These are phyloP conservation scores for Tulasnella sp. DNA, from an alignment of 768 basidiomycete genomes.

Conservation along the genomic window DNA sequence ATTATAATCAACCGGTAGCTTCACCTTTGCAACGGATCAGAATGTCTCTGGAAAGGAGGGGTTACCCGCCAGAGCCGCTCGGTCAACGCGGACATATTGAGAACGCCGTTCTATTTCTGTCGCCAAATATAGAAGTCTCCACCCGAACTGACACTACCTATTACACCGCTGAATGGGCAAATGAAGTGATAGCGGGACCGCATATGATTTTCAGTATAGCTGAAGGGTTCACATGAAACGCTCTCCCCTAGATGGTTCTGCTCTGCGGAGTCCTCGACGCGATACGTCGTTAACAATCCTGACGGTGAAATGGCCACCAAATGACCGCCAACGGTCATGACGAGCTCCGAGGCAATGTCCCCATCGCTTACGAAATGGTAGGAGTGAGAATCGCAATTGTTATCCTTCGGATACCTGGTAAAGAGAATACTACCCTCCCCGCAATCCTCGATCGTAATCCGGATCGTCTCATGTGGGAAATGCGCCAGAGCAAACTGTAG, in stretches of 20 bases:
- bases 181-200: too few relatives aligned
- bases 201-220: too few relatives aligned
- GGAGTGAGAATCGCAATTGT: background rate
- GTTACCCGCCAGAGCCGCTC: background rate
- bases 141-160: too few relatives aligned
- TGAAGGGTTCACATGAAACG: background rate
- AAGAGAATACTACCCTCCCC: background rate
- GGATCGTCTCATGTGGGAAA: background rate
- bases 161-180: background rate
- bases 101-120: too few relatives aligned
- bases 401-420: background rate
- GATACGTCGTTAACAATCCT: background rate
- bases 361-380: background rate
- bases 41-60: background rate
- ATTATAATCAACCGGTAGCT: background rate
- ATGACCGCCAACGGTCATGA: background rate
- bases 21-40: background rate
- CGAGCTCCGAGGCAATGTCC: background rate
- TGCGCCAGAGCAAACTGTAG: background rate
- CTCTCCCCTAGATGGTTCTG: background rate
- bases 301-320: background rate
- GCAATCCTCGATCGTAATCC: background rate
- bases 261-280: background rate
- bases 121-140: background rate
- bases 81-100: too few relatives aligned